Conservation (phyloP, 345 rosid genomes). For the Lumnitzera littorea region DNA sequence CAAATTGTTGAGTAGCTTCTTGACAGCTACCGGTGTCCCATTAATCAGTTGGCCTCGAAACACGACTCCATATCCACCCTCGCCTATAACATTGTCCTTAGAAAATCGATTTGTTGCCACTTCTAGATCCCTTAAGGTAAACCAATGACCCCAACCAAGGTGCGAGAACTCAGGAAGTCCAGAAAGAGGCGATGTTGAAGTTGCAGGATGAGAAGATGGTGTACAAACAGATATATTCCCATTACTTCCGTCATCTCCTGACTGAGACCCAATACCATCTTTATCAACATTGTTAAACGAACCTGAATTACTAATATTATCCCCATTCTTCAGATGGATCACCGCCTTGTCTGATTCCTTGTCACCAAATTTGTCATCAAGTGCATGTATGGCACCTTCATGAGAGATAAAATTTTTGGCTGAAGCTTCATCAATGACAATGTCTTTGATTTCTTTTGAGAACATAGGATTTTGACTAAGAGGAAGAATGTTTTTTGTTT, state of each 20-base stretch:
- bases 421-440: conserved; percentile 70
- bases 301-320: conserved; percentile 47
- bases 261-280: conserved; percentile 34
- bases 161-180: conserved; percentile 85
- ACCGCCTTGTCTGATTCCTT: conserved; percentile 56
- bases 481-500: conserved; percentile 40
- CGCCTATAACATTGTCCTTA: conserved; percentile 82
- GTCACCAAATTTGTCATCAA: conserved; percentile 48
- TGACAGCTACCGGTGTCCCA: conserved; percentile 81
- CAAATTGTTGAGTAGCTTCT: conserved; percentile 92
- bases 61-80: conserved; percentile 96
- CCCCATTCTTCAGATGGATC: conserved; percentile 43
- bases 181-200: conserved; percentile 67
- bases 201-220: conserved; percentile 48
- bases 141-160: conserved; percentile 99
- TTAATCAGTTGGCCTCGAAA: conserved; percentile 68
- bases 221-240: conserved; percentile 21
- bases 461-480: conserved; percentile 32
- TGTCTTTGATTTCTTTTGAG: conserved; percentile 85
- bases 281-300: conserved; percentile 49
- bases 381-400: conserved; percentile 27
- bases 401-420: conserved; percentile 27
- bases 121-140: conserved; percentile 86
- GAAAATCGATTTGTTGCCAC: conserved; percentile 72
- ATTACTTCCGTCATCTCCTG: conserved; percentile 34